Conservation (phyloP, 352 stramenopile species). For the Pythium insidiosum region DNA sequence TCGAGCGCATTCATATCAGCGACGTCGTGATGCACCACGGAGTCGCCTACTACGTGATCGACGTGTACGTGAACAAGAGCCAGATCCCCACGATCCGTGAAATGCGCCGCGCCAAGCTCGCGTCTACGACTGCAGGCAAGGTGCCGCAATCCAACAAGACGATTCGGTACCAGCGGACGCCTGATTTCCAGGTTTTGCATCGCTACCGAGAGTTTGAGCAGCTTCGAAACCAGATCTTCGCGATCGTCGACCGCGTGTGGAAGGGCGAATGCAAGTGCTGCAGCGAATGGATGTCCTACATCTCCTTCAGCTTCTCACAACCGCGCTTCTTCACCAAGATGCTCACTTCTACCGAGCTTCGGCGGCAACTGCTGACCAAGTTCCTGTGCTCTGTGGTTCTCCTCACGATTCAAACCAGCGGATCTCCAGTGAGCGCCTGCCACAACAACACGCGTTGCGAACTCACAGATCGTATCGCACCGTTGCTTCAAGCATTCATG, state of each 20-base stretch:
- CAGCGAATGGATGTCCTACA: conserved; percentile 15
- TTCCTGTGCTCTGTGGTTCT: conserved; percentile 8
- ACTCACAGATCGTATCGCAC: too few relatives aligned
- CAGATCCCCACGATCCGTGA: too few relatives aligned
- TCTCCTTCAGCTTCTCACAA: conserved; percentile 2
- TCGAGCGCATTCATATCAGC: conserved; percentile 47
- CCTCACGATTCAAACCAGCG: conserved; percentile 7
- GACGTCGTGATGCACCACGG: conserved; percentile 27
- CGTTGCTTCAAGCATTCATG: too few relatives aligned
- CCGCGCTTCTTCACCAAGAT: conserved; percentile 6
- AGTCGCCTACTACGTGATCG: conserved; percentile 45
- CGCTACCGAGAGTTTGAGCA: too few relatives aligned
- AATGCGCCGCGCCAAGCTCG: too few relatives aligned
- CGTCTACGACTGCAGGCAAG: too few relatives aligned
- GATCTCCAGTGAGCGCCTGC: not conserved
- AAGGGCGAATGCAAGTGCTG: conserved; percentile 12
- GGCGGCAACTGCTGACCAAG: conserved; percentile 3
- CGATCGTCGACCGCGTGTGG: too few relatives aligned
- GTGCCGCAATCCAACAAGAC: too few relatives aligned
- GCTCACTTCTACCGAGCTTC: not conserved
- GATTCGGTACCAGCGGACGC: too few relatives aligned
- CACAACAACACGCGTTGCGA: too few relatives aligned
- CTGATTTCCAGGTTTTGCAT: too few relatives aligned
- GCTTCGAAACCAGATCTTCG: conserved; percentile 4
- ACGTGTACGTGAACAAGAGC: too few relatives aligned